These are phyloP conservation scores for Periconia digitata DNA, from an alignment of 2,329 filamentous ascomycete genomes.

Conservation along the genomic window DNA sequence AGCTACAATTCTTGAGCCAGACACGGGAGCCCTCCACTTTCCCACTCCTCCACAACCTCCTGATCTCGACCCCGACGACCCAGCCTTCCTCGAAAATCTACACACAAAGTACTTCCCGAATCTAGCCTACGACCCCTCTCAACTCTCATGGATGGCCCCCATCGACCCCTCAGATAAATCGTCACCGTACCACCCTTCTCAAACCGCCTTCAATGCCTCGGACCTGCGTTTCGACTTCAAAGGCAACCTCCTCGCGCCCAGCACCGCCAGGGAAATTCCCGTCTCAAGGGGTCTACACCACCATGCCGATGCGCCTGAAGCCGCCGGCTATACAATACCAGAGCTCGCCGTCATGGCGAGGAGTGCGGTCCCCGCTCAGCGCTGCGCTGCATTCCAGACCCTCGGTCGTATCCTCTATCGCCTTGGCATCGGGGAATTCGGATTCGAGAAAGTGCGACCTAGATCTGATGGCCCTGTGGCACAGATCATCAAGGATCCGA, in stretches of 20 bases:
- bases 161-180: slow-evolving; percentile 61
- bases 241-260: slow-evolving; percentile 77
- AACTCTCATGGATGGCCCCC: slow-evolving; percentile 87
- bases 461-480: slow-evolving; percentile 52
- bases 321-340: slow-evolving; percentile 88
- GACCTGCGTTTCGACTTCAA: slow-evolving; percentile 87
- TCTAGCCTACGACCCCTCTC: slow-evolving; percentile 79
- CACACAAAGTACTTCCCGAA: slow-evolving; percentile 93
- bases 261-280: slow-evolving; percentile 72
- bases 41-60: slow-evolving; percentile 59
- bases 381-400: slow-evolving; percentile 90
- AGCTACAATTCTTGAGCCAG: slow-evolving; percentile 60
- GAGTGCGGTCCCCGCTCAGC: slow-evolving; percentile 80
- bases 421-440: slow-evolving; percentile 73
- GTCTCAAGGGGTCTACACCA: slow-evolving; percentile 84
- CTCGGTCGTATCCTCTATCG: slow-evolving; percentile 83
- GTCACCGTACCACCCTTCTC: slow-evolving; percentile 80
- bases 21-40: slow-evolving; percentile 62
- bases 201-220: slow-evolving; percentile 70
- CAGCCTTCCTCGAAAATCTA: slow-evolving; percentile 79
- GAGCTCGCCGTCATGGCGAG: slow-evolving; percentile 81
- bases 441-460: slow-evolving; percentile 50
- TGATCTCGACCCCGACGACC: slow-evolving; percentile 80
- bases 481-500: slow-evolving; percentile 41
- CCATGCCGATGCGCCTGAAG: slow-evolving; percentile 87